Percentiles rank a stretch among this genome's conserved stretches.
These are phyloP conservation scores for Alternaria solani DNA, from an alignment of 2,329 filamentous ascomycete genomes.

Conservation along the genomic window DNA sequence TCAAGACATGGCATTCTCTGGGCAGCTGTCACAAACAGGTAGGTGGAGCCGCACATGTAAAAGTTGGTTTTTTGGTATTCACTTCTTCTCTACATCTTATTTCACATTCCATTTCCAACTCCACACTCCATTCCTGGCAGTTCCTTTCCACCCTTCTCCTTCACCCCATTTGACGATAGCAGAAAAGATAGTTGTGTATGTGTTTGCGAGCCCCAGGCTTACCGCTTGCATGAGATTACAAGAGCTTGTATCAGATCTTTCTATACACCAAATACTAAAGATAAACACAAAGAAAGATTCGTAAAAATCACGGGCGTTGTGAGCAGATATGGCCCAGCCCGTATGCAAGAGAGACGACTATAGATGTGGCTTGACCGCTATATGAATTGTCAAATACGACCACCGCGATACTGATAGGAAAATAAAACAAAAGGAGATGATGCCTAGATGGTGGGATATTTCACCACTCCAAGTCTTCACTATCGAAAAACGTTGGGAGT, in stretches of 20 bases:
- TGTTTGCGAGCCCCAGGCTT: conserved; percentile 16
- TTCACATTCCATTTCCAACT: neutral
- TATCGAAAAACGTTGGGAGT: neutral
- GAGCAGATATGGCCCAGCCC: neutral
- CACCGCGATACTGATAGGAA: neutral
- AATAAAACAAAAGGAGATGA: conserved; percentile 2
- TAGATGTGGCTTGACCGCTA: conserved; percentile 1
- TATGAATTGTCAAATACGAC: conserved; percentile 1
- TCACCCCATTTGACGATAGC: conserved; percentile 1
- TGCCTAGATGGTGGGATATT: neutral
- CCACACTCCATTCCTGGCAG: neutral
- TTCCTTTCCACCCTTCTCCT: neutral
- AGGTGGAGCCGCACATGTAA: neutral
- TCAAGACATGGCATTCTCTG: neutral
- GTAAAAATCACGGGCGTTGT: conserved; percentile 6
- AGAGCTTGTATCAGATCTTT: conserved; percentile 18
- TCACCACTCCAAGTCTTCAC: neutral
- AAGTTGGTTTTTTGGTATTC: conserved; percentile 1
- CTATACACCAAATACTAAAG: conserved; percentile 8
- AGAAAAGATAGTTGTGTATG: conserved; percentile 12
- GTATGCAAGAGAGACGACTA: conserved; percentile 5
- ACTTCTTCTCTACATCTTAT: conserved; percentile 1
- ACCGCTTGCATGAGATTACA: conserved; percentile 19
- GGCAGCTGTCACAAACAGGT: neutral
- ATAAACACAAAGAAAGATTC: conserved; percentile 13